Base-by-base conservation (phyloP, 441 rosid genomes). In the Pelargonium cotyledonis region DNA sequence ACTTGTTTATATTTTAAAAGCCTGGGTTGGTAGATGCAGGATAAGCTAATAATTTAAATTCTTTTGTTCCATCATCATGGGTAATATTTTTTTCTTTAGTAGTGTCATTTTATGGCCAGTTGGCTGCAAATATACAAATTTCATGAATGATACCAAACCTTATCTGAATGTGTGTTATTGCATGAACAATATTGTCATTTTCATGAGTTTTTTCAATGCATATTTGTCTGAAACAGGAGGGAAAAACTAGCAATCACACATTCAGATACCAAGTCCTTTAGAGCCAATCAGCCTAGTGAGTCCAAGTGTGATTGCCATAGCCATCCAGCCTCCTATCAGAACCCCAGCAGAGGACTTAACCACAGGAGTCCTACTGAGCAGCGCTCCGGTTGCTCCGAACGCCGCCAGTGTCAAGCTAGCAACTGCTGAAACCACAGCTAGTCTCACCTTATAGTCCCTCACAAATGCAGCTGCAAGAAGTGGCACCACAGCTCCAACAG, bases 251-350 rank as follows among this genome's bases (percentile, higher is more conserved):
- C 11, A 12, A 12, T 6, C 18, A 61, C 14, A 29, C 1, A 6
- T 58, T 70, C 63, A 66, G 47, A 51, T 51, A 4, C 19, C 58
- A 51, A 78, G 65, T 31, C 80, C 79, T 53, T 70, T 67, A 19
- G 78, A 65, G 47, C 80, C 82, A 44, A 83, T 83, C 78, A 85
- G 68, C 76, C 77, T 85, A 29, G 87, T 83, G 44, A 83, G 80
- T 3, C 84, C 84, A 74, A 78, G 81, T 23, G 87, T 85, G 64
- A 83, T 65, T 43, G 81, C 87, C 85, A 85, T 81, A 21, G 87
- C 85, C 74, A 85, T 64, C 87, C 77, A 83, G 7, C 89, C 85
- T 60, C 85, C 89, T 26, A 80, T 47, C 31, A 85, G 47, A 44
- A 83, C 84, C 66, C 87, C 80, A 65, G 67, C 73, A 3, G 78